Conservation (phyloP, 805 yeast genomes). For the Nakazawaea siamensis region DNA sequence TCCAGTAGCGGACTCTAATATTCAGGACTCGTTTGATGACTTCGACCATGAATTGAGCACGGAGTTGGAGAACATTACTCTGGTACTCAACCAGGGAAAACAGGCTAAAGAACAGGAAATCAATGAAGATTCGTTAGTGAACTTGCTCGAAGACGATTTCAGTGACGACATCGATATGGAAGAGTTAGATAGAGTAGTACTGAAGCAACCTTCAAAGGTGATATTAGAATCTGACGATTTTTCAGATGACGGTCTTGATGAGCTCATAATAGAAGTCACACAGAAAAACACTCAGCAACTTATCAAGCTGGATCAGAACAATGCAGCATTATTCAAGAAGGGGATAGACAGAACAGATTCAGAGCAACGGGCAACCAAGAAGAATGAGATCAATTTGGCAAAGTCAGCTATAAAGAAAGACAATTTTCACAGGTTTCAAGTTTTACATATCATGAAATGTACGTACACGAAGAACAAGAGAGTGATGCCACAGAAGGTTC, state of each 20-base stretch:
- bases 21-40: too few relatives aligned
- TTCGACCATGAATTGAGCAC: constrained; percentile 5
- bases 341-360: constrained; percentile 5
- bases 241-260: constrained; percentile 7
- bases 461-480: constrained; percentile 22
- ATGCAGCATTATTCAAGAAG: constrained; percentile 8
- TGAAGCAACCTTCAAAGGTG: neutral
- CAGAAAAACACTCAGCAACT: constrained; percentile 7
- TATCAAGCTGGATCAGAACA: constrained; percentile 4
- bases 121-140: neutral
- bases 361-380: constrained; percentile 1
- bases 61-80: constrained; percentile 8
- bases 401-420: constrained; percentile 35
- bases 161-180: constrained; percentile 24
- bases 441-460: constrained; percentile 24
- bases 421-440: constrained; percentile 41
- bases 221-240: constrained; percentile 1
- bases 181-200: constrained; percentile 17
- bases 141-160: constrained; percentile 12
- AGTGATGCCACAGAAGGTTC: constrained; percentile 37
- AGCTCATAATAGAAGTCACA: constrained; percentile 4
- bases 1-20: neutral
- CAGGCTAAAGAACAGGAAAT: neutral
- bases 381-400: constrained; percentile 18
- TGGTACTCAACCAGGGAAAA: constrained; percentile 1